A percentile compares a stretch with the other conserved stretches of the same genome.
Evolutionary conservation across 208 protist genomes (phyloP).

Genomic region (Trypanosoma congolense): DNA sequence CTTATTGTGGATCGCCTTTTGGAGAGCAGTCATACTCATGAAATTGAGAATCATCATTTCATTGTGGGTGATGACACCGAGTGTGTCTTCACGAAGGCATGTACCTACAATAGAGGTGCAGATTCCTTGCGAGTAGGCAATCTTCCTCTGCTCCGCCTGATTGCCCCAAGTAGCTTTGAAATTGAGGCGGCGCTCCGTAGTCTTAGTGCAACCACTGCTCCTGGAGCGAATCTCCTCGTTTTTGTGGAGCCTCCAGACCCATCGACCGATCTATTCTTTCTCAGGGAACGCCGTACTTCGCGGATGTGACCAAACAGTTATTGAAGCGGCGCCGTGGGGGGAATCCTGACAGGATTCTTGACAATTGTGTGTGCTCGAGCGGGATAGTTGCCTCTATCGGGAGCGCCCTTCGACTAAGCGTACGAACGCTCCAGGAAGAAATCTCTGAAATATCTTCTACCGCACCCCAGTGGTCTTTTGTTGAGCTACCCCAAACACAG

Average conservation of each 20-base stretch:
- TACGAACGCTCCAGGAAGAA: conserved; percentile 25
- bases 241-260: conserved; percentile 61
- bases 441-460: conserved; percentile 16
- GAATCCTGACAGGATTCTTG: conserved; percentile 2
- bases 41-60: conserved; percentile 9
- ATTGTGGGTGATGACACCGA: conserved; percentile 2
- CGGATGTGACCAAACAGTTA: conserved; percentile 23
- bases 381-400: conserved; percentile 20
- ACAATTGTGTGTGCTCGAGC: conserved; percentile 17
- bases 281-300: conserved; percentile 66
- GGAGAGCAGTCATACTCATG: conserved; percentile 9
- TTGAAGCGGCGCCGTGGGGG: conserved; percentile 24
- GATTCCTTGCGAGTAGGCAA: conserved; percentile 4
- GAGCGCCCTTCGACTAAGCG: conserved; percentile 13
- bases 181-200: conserved; percentile 30
- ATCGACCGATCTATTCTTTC: conserved; percentile 46
- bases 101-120: conserved; percentile 9
- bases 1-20: conserved; percentile 46
- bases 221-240: conserved; percentile 30
- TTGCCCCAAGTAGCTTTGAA: conserved; percentile 36
- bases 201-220: conserved; percentile 21
- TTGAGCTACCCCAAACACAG: conserved; percentile 43
- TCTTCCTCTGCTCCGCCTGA: conserved; percentile 24
- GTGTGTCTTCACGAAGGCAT: conserved; percentile 17
- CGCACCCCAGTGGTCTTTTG: conserved; percentile 6